Evolutionary conservation across 2,329 filamentous ascomycete species (phyloP).

Genomic region (Xylariaceae sp.): DNA sequence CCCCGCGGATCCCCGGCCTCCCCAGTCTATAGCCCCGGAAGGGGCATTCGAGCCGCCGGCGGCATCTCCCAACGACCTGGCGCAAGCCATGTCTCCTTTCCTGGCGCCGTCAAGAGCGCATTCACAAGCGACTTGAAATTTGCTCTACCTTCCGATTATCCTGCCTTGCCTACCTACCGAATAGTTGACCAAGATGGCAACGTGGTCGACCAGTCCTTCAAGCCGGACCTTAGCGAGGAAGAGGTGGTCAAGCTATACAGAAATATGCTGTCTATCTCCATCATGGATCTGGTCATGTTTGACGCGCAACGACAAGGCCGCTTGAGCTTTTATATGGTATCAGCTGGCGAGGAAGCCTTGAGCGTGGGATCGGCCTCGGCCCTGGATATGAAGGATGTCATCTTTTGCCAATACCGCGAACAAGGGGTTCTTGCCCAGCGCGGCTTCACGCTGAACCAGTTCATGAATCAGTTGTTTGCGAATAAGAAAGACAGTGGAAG

Average conservation of each 20-base stretch:
- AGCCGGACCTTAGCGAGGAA: constrained; percentile 64
- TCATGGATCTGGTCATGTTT: constrained; percentile 98
- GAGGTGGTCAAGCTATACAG: constrained; percentile 56
- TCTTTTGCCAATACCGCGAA: constrained; percentile 94
- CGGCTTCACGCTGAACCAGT: constrained; percentile 80
- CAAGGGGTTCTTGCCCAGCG: constrained; percentile 86
- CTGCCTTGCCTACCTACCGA: constrained; percentile 85
- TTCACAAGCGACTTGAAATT: constrained; percentile 82
- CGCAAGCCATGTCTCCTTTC: constrained; percentile 65
- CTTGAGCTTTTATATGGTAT: constrained; percentile 96
- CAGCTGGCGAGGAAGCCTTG: constrained; percentile 90
- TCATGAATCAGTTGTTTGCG: constrained; percentile 93
- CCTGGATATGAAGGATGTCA: constrained; percentile 75
- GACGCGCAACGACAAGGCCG: constrained; percentile 95
- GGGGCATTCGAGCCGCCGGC: constrained; percentile 28
- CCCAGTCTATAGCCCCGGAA: too few species aligned
- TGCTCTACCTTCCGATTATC: constrained; percentile 64
- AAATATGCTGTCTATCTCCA: constrained; percentile 64
- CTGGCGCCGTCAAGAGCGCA: constrained; percentile 90
- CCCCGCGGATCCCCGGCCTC: constrained; percentile 9
- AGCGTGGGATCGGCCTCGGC: constrained; percentile 85
- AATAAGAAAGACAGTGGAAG: constrained; percentile 75
- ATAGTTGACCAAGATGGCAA: constrained; percentile 85
- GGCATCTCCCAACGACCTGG: constrained; percentile 54
- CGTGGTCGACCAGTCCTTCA: constrained; percentile 70